Base-by-base conservation (phyloP, 352 stramenopile species). In the Phytopythium cucurbitacearum region DNA sequence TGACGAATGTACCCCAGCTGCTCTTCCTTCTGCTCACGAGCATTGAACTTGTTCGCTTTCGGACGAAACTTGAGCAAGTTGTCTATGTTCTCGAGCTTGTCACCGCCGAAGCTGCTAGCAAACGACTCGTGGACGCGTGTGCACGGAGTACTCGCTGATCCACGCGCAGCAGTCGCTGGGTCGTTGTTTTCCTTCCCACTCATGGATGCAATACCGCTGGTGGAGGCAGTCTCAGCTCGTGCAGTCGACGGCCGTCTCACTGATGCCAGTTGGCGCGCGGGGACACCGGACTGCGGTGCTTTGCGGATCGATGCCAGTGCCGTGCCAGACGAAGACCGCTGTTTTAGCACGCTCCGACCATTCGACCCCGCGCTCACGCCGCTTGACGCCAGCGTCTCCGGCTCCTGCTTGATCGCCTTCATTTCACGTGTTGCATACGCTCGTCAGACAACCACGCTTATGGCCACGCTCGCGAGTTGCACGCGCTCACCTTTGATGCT, bases 31-130 rank as follows among this genome's bases (percentile, higher is more conserved):
- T 71, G 51, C 13, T 63, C 80, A 47, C 84, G 85, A 16, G 69
- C 62, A 28, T 84, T 69, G 44, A 85, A 91, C 46, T 89, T 91
- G 46, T 81, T 87, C 21, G 80, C 72, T 47, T 87, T 89, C 35
- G 66, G 45, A 15, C 72, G 65, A 32, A 82, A 76, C 46, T 78
- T 64, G n/a, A 89, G 60, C 50, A 85, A 44, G 49, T 76, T 59
- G 40, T 88, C 65, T 1, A 87, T 62, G n/a, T 71, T 58, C 6
- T 65, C 44, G 16, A 76, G 15, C 16, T 59, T 71, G 33, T 84
- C 64, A 0, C 57, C 36, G 13, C 59, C 47, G 44, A 87, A 82
- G 51, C 34, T 67, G 34, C 56, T 53, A 0, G 48, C 21, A 42
- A 85, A 82, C 13, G 49, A 61, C 10, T 78, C 59, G 32, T 56